Evolutionary conservation across 495 filamentous ascomycete genomes (phyloP).

Genomic region (Neurospora sp.): DNA sequence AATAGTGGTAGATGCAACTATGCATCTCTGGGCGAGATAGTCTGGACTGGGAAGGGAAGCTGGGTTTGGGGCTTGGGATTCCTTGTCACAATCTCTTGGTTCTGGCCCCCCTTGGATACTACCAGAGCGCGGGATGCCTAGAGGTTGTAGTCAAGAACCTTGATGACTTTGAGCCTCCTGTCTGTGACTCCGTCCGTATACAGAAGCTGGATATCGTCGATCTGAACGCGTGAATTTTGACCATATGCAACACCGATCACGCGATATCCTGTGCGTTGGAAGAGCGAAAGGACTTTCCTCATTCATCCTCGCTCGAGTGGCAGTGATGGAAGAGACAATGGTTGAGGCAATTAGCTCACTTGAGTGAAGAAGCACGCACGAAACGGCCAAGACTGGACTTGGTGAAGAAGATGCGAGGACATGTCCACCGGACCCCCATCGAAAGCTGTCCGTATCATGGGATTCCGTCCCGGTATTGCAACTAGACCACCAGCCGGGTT

Average conservation of each 20-base stretch:
- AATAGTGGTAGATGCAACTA: not conserved
- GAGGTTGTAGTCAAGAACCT: not conserved
- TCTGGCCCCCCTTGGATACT: not conserved
- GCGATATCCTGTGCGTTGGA: not conserved
- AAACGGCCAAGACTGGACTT: not conserved
- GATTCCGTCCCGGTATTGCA: not conserved
- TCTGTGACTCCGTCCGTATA: not conserved
- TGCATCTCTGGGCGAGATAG: not conserved
- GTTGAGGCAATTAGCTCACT: not conserved
- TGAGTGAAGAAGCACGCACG: not conserved
- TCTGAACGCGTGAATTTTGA: not conserved
- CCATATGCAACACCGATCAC: not conserved
- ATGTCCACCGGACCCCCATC: not conserved
- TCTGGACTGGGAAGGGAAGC: not conserved
- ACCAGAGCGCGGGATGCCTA: not conserved
- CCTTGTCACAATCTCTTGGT: not conserved
- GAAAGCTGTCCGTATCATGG: not conserved
- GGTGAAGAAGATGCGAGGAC: not conserved
- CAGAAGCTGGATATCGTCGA: not conserved
- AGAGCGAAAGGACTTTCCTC: not conserved
- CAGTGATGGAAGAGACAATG: not conserved
- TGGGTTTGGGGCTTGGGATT: not conserved
- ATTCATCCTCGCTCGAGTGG: not conserved
- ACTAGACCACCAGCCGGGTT: not conserved
- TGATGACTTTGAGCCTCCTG: not conserved